phyloP scores from a whole-genome alignment of 805 yeast genomes.

The Metschnikowia drakensbergensis region DNA sequence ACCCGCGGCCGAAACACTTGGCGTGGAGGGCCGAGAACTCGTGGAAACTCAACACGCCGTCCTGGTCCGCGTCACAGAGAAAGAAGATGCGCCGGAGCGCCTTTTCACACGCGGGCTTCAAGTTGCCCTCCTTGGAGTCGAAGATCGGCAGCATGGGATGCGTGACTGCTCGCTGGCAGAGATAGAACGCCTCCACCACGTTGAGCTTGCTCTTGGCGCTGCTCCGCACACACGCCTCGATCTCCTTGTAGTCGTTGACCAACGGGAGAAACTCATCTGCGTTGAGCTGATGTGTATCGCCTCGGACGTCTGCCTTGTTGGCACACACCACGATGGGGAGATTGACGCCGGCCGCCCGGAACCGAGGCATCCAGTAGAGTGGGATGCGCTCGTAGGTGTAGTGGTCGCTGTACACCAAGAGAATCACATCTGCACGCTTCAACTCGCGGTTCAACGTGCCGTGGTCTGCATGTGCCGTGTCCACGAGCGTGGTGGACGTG shows the following conservation, averaged over 20 bases:
- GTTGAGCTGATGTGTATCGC: slow-evolving; percentile 35
- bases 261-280: slow-evolving; percentile 84
- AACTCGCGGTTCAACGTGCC: slow-evolving; percentile 63
- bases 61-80: slow-evolving; percentile 86
- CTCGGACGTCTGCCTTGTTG: slow-evolving; percentile 62
- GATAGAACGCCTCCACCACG: slow-evolving; percentile 86
- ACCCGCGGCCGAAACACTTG: slow-evolving; percentile 60
- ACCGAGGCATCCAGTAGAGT: slow-evolving; percentile 90
- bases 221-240: slow-evolving; percentile 86
- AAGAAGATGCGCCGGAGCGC: slow-evolving; percentile 83
- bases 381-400: slow-evolving; percentile 91
- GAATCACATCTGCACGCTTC: slow-evolving; percentile 81
- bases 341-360: slow-evolving; percentile 90
- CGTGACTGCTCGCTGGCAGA: slow-evolving; percentile 89
- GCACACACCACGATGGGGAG: slow-evolving; percentile 89
- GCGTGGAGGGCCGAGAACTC: slow-evolving; percentile 70
- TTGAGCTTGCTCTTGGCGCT: slow-evolving; percentile 82
- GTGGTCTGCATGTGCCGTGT: slow-evolving; percentile 70
- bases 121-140: slow-evolving; percentile 81
- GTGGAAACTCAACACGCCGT: slow-evolving; percentile 67
- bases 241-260: slow-evolving; percentile 86
- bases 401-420: slow-evolving; percentile 93
- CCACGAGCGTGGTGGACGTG: slow-evolving; percentile 65
- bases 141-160: slow-evolving; percentile 91
- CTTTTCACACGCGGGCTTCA: slow-evolving; percentile 70